A percentile compares a stretch with the other conserved stretches of the same genome.
phyloP scores from a whole-genome alignment of 495 filamentous ascomycete species.

The Beverwykella pulmonaria region DNA sequence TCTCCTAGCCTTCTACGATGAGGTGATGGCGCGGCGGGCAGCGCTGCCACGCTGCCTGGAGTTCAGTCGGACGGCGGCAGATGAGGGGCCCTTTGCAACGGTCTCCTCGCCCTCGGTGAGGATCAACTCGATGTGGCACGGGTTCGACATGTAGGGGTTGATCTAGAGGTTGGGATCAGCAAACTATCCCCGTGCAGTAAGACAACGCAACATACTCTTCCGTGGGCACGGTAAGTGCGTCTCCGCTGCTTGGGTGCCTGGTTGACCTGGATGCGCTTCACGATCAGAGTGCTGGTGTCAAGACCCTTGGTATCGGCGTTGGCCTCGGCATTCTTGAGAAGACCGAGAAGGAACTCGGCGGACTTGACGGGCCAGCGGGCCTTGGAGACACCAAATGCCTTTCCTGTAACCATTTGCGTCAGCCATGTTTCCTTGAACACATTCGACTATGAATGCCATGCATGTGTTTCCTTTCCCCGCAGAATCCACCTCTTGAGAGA shows the following conservation, averaged over 20 bases:
- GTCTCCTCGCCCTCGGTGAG: slow-evolving; percentile 94
- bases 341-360: slow-evolving; percentile 92
- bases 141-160: slow-evolving; percentile 99
- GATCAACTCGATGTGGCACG: slow-evolving; percentile 99
- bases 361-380: slow-evolving; percentile 99
- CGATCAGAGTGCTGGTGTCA: slow-evolving; percentile 91
- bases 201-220: slow-evolving; percentile 75
- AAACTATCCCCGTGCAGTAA: neutral
- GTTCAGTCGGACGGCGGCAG: slow-evolving; percentile 67
- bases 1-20: slow-evolving; percentile 59
- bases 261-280: slow-evolving; percentile 99
- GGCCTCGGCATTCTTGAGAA: slow-evolving; percentile 98
- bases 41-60: slow-evolving; percentile 86
- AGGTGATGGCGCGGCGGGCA: slow-evolving; percentile 76
- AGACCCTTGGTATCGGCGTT: slow-evolving; percentile 99
- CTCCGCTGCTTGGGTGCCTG: slow-evolving; percentile 98
- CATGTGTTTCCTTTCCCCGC: neutral
- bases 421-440: slow-evolving; percentile 5
- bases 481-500: slow-evolving; percentile 1
- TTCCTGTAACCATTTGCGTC: slow-evolving; percentile 62
- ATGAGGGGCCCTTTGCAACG: slow-evolving; percentile 76
- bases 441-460: neutral
- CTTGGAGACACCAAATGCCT: slow-evolving; percentile 94
- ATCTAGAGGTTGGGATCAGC: slow-evolving; percentile 61
- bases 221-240: slow-evolving; percentile 98